Evolutionary conservation across 495 filamentous ascomycete genomes (phyloP), one percentile per base, ranked within the genome.

Genomic region (Daldinia childiae): DNA sequence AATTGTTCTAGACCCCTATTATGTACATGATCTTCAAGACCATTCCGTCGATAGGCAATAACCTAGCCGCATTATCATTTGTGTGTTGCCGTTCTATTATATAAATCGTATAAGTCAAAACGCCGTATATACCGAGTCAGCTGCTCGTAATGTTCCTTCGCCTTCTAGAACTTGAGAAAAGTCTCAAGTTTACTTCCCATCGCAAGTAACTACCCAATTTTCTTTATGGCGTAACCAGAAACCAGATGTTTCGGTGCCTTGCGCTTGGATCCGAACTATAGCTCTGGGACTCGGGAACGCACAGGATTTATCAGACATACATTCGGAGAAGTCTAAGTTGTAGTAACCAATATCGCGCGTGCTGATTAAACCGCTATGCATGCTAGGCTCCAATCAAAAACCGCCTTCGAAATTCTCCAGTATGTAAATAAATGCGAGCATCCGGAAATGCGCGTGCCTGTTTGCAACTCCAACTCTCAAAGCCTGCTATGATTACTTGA

Each of bases 181-280:
- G 41, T 45, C 12, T 45, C 7, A 9, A 11, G 17, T 8, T 45
- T 19, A 9, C 41, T 45, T 11, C 41, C 41, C 17, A 19, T n/a
- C 41, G 7, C 41, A 45, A 45, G 7, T 19, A 45, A 19, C 21
- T 19, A 7, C 41, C 15, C 8, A 36, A 14, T 14, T 14, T 36
- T 14, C 12, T 36, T 58, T 17, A 12, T 45, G 29, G 32, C 24
- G 36, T 32, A 27, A 55, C 54, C 43, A 55, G 39, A 21, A 58
- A 58, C 45, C 15, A 30, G 14, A 50, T 48, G 69, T 73, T 57
- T 73, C 70, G 65, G 70, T 24, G 9, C 24, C 60, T 61, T 64
- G 60, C 64, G 38, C 38, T 59, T 57, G 26, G 32, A 50, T 24
- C 9, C 36, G 32, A 50, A 17, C 12, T 39, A 52, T 56, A 51